These are phyloP conservation scores for Hibiscus tridactylites DNA, from an alignment of 345 rosid genomes.

Conservation along the genomic window DNA sequence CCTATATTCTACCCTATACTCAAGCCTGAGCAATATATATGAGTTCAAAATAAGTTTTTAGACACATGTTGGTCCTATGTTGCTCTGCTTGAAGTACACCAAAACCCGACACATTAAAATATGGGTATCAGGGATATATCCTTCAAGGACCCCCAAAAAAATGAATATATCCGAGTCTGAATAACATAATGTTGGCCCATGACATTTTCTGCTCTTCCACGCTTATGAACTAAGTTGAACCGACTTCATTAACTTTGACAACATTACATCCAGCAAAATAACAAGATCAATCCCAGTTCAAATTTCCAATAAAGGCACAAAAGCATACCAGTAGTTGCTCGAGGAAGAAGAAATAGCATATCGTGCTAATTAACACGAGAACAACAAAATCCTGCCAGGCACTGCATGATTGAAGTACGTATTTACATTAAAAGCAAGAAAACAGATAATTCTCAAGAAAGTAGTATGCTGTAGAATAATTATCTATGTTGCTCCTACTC, in stretches of 20 bases:
- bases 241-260: neutral
- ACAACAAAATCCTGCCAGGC: slow-evolving; percentile 91
- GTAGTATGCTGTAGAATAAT: neutral
- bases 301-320: slow-evolving; percentile 3
- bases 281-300: neutral
- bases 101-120: neutral
- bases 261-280: neutral
- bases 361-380: slow-evolving; percentile 77
- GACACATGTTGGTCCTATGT: neutral
- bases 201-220: neutral
- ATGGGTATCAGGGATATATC: neutral
- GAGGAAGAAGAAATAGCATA: slow-evolving; percentile 95
- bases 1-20: neutral
- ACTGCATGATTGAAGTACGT: slow-evolving; percentile 35
- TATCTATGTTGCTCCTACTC: neutral
- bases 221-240: neutral
- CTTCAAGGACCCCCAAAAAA: no score
- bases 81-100: neutral
- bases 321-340: slow-evolving; percentile 79
- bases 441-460: neutral
- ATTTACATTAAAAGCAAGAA: slow-evolving; percentile 1
- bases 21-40: neutral
- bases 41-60: neutral
- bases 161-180: neutral
- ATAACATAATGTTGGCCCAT: neutral